A percentile compares a stretch with the other conserved stretches of the same genome.
phyloP scores from a whole-genome alignment of 1,139 yeast genomes.

The Meyerozyma carpophila region DNA sequence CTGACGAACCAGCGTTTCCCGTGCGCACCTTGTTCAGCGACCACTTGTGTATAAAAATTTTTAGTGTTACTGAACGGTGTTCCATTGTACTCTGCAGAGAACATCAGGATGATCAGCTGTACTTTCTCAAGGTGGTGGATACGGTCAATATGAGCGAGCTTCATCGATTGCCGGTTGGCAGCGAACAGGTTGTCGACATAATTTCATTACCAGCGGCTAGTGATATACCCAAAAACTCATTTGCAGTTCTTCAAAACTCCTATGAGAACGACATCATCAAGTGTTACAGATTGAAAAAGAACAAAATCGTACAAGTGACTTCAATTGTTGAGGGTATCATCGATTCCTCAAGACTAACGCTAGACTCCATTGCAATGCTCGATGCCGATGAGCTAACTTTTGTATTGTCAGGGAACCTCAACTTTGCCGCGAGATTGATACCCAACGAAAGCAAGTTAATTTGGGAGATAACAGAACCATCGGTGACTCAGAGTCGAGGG shows the following conservation, averaged over 20 bases:
- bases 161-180: not conserved
- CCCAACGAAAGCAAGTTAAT: not conserved
- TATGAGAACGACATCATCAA: not conserved
- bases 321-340: not conserved
- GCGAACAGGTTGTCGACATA: not conserved
- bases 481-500: slow-evolving; percentile 1
- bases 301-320: not conserved
- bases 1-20: not conserved
- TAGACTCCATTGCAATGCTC: slow-evolving; percentile 3
- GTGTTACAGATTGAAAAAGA: not conserved
- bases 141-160: not conserved
- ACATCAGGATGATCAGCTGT: not conserved
- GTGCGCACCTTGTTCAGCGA: not conserved
- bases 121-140: not conserved
- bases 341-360: not conserved
- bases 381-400: slow-evolving; percentile 4
- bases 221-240: not conserved
- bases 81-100: not conserved
- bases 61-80: not conserved
- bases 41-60: not conserved
- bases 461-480: not conserved
- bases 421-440: slow-evolving; percentile 2
- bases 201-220: not conserved
- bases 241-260: not conserved
- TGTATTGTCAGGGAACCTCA: slow-evolving; percentile 5